Percentiles rank a stretch among this genome's conserved stretches.
phyloP scores from a whole-genome alignment of 176 grass and related monocot genomes.

The Raddia guianensis region DNA sequence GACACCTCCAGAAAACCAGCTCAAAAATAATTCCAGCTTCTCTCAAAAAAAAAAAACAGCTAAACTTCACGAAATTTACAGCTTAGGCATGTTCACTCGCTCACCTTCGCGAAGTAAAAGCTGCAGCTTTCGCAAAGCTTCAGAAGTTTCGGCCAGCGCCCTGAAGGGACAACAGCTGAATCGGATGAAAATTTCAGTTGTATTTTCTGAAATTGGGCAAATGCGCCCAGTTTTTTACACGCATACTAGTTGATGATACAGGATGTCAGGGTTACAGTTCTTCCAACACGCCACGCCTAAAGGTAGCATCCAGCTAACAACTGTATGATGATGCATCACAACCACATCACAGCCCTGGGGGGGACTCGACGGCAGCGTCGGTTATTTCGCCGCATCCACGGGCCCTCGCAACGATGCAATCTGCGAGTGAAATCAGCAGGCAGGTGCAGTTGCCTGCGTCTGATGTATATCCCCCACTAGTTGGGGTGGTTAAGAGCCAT shows the following conservation, averaged over 20 bases:
- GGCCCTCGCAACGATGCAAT: neutral
- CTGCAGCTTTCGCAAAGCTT: neutral
- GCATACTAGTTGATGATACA: conserved; percentile 9
- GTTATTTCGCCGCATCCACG: neutral
- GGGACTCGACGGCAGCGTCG: neutral
- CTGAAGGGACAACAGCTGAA: neutral
- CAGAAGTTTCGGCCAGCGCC: neutral
- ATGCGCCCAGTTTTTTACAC: conserved; percentile 18
- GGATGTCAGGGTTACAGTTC: conserved; percentile 16
- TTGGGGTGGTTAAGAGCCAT: conserved; percentile 67
- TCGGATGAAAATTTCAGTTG: neutral
- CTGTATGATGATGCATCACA: conserved; percentile 9
- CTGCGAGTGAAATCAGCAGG: conserved; percentile 39
- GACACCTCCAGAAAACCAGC: too few relatives aligned
- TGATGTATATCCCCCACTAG: conserved; percentile 9
- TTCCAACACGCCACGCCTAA: conserved; percentile 26
- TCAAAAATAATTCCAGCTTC: too few relatives aligned
- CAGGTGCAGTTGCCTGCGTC: neutral
- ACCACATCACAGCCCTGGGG: neutral
- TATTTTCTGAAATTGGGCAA: neutral
- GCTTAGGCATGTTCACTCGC: neutral
- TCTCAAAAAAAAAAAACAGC: too few relatives aligned
- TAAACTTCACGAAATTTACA: too few relatives aligned
- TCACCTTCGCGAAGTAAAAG: neutral
- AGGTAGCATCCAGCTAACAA: conserved; percentile 23